Conservation (phyloP, 495 filamentous ascomycete genomes). For the Polyplosphaeria fusca region DNA sequence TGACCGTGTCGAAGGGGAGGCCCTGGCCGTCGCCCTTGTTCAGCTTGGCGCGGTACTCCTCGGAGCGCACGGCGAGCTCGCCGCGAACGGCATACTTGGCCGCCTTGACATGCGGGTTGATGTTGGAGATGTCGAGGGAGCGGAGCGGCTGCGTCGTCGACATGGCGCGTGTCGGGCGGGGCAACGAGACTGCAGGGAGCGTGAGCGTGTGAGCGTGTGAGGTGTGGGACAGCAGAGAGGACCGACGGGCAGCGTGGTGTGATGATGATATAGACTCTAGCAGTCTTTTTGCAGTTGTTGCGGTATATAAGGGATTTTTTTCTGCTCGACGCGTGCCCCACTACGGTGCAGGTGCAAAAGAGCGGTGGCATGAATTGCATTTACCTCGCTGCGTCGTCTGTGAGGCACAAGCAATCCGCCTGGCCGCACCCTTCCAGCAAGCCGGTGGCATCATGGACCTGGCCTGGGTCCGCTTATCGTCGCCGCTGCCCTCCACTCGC, state of each 20-base stretch:
- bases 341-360: conserved; percentile 15
- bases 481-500: conserved; percentile 19
- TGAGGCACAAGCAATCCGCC: conserved; percentile 9
- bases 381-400: not conserved
- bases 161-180: conserved; percentile 49
- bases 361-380: not conserved
- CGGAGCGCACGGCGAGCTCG: conserved; percentile 85
- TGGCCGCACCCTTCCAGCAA: conserved; percentile 9
- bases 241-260: too few species aligned
- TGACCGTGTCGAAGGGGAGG: conserved; percentile 84
- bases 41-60: conserved; percentile 77
- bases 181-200: not conserved
- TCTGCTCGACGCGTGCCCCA: conserved; percentile 27
- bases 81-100: conserved; percentile 97
- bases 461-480: conserved; percentile 23
- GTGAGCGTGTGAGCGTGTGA: not conserved
- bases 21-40: conserved; percentile 52
- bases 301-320: conserved; percentile 21
- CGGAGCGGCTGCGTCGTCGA: conserved; percentile 52
- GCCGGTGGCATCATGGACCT: conserved; percentile 27
- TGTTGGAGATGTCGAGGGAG: conserved; percentile 77
- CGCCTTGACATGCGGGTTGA: conserved; percentile 78
- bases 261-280: too few species aligned
- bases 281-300: conserved; percentile 28
- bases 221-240: conserved; percentile 2